A percentile compares a stretch with the other conserved stretches of the same genome.
These are phyloP conservation scores for Heliamphora exappendiculata DNA, from an alignment of 148 eudicot species.

Conservation along the genomic window DNA sequence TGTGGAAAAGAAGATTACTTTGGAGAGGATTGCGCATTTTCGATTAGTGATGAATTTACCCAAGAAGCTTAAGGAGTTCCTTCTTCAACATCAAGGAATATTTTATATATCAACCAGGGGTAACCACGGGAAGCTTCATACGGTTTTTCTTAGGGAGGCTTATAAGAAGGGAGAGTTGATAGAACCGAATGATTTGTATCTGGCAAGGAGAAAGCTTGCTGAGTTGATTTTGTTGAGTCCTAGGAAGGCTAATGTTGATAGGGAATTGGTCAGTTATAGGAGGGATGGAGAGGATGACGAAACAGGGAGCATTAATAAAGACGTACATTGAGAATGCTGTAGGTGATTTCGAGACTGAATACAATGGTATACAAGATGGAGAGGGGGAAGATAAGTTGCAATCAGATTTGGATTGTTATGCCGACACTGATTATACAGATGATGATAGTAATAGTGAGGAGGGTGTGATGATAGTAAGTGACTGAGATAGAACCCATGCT, in stretches of 20 bases:
- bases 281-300: constrained; percentile 32
- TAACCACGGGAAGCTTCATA: constrained; percentile 90
- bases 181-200: constrained; percentile 80
- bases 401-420: constrained; percentile 26
- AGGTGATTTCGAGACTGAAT: constrained; percentile 10
- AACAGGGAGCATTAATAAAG: constrained; percentile 8
- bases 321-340: constrained; percentile 12
- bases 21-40: constrained; percentile 96
- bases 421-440: constrained; percentile 31
- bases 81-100: constrained; percentile 91
- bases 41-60: constrained; percentile 73
- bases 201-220: constrained; percentile 80
- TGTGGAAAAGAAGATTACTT: constrained; percentile 89
- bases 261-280: constrained; percentile 48
- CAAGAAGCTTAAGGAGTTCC: constrained; percentile 77
- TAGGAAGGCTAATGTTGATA: constrained; percentile 52
- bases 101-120: constrained; percentile 94
- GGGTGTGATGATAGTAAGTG: not conserved
- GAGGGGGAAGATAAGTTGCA: constrained; percentile 17
- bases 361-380: constrained; percentile 14
- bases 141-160: constrained; percentile 87
- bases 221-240: constrained; percentile 62
- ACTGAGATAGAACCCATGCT: not conserved
- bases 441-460: constrained; percentile 31
- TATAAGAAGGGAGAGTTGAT: constrained; percentile 79